Conservation (phyloP, 305 asterid genomes). For the Withania somnifera region DNA sequence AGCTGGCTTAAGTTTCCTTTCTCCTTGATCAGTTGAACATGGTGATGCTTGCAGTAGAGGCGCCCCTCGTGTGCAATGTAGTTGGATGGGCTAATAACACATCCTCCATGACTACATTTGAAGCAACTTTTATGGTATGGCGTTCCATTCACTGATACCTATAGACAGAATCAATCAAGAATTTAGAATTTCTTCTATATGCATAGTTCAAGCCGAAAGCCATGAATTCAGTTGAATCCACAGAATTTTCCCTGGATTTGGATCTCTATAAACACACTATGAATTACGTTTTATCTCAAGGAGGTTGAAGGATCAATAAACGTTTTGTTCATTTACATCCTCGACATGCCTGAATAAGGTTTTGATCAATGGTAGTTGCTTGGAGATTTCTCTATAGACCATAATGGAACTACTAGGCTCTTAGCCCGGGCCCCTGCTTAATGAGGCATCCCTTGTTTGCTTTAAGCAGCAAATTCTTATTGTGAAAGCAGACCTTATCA, state of each 20-base stretch:
- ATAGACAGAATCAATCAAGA: background rate
- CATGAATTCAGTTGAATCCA: background rate
- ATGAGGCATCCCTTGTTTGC: too few relatives aligned
- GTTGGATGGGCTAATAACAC: constrained; percentile 82
- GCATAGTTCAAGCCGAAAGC: background rate
- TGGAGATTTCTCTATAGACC: too few relatives aligned
- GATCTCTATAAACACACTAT: background rate
- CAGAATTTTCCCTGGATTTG: background rate
- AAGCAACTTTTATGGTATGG: constrained; percentile 92
- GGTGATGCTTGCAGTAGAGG: constrained; percentile 94
- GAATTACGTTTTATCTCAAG: background rate
- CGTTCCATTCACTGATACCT: constrained; percentile 92
- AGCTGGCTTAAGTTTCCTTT: constrained; percentile 95
- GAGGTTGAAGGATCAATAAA: background rate
- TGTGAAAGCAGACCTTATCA: too few relatives aligned
- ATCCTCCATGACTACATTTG: constrained; percentile 92
- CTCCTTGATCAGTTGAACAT: constrained; percentile 88
- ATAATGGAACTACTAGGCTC: too few relatives aligned
- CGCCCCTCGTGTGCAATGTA: constrained; percentile 91
- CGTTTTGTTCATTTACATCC: background rate
- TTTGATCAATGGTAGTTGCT: too few relatives aligned
- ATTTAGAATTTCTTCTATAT: background rate
- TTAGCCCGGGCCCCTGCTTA: too few relatives aligned
- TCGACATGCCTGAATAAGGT: too few relatives aligned
- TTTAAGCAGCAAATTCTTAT: too few relatives aligned